A percentile compares a stretch with the other conserved stretches of the same genome.
phyloP scores from a whole-genome alignment of 2,329 filamentous ascomycete species.

The Boeremia exigua region DNA sequence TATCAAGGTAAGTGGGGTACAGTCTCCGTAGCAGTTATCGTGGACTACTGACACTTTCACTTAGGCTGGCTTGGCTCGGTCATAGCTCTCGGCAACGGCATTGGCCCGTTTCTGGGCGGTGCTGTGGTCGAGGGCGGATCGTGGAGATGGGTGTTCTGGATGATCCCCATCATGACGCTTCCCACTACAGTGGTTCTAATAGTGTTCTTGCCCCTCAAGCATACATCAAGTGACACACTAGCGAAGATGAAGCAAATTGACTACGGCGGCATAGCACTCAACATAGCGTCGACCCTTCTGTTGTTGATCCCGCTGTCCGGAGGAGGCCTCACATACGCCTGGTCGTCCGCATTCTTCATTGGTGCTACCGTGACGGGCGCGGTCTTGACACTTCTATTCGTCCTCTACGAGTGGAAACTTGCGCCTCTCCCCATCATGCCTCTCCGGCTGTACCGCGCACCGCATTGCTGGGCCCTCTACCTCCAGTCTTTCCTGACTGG shows the following conservation, averaged over 20 bases:
- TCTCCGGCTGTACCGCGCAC: constrained; percentile 61
- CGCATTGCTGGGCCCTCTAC: constrained; percentile 61
- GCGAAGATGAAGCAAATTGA: constrained; percentile 64
- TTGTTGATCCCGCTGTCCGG: constrained; percentile 69
- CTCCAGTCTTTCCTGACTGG: constrained; percentile 66
- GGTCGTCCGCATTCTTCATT: constrained; percentile 64
- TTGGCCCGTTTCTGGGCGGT: constrained; percentile 41
- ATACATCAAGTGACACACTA: constrained; percentile 52
- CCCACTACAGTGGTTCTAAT: constrained; percentile 20
- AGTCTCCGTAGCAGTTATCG: neutral
- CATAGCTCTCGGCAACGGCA: constrained; percentile 32
- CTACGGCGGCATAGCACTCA: constrained; percentile 62
- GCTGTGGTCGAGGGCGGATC: constrained; percentile 37
- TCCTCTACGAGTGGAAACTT: constrained; percentile 63
- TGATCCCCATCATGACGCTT: constrained; percentile 25
- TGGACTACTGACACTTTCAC: neutral
- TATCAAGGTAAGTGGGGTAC: constrained; percentile 29
- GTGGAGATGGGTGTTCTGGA: constrained; percentile 57
- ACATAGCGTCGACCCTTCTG: constrained; percentile 64
- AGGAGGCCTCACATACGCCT: constrained; percentile 63
- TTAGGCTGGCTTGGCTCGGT: constrained; percentile 33
- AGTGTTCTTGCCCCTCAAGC: constrained; percentile 46
- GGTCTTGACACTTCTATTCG: constrained; percentile 55
- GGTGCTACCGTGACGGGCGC: constrained; percentile 61
- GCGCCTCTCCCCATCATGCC: constrained; percentile 65